A percentile compares a stretch with the other conserved stretches of the same genome.
Conservation (phyloP, 108 stramenopile genomes). For the Ochromonas danica region DNA sequence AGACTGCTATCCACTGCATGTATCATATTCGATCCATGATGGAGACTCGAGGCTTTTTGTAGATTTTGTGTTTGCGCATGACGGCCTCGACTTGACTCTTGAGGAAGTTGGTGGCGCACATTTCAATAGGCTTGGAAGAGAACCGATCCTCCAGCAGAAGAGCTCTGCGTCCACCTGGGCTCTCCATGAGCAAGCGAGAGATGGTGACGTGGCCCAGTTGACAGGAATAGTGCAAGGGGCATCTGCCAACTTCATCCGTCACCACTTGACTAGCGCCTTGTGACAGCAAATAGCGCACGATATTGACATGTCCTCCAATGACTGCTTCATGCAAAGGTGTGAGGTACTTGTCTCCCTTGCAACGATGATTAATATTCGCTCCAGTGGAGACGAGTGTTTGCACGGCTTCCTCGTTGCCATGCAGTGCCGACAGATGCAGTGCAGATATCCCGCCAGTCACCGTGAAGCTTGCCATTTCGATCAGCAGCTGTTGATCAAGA, state of each 20-base stretch:
- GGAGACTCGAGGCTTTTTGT: too few relatives aligned
- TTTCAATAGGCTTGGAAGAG: background rate
- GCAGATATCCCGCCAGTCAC: background rate
- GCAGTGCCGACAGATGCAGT: background rate
- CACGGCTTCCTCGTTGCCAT: slow-evolving; percentile 4
- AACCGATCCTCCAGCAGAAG: background rate
- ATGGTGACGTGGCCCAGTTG: background rate
- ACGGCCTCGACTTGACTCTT: background rate
- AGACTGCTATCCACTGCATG: too few relatives aligned
- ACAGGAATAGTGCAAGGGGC: background rate
- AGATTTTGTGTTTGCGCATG: too few relatives aligned
- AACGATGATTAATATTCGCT: background rate
- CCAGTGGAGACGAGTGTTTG: background rate
- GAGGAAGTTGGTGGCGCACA: background rate
- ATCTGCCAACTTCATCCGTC: background rate
- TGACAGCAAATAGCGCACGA: background rate
- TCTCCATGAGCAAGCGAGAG: background rate
- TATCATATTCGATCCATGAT: too few relatives aligned
- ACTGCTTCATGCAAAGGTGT: slow-evolving; percentile 12
- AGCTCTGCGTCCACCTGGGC: background rate
- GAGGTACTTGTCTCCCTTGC: background rate
- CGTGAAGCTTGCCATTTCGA: background rate
- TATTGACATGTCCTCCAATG: background rate
- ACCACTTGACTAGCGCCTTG: background rate
- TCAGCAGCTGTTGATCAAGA: background rate